These are phyloP conservation scores for Fusarium oxysporum DNA, from an alignment of 2,329 filamentous ascomycete species.

Conservation along the genomic window DNA sequence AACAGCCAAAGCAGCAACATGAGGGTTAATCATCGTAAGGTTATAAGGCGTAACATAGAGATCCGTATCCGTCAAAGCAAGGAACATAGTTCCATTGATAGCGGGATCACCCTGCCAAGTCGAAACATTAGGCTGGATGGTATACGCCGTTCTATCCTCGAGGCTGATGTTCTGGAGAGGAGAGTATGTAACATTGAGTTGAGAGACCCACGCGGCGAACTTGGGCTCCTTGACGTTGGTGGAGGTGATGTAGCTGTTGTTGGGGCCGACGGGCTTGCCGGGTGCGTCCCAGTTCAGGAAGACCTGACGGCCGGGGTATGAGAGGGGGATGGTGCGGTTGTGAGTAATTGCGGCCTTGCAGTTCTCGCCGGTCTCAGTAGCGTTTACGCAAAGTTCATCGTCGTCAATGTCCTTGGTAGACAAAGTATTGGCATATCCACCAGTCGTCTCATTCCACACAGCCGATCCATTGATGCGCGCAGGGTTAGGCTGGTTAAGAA, in stretches of 20 bases:
- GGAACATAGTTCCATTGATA: conserved; percentile 83
- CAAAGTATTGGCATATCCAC: conserved; percentile 67
- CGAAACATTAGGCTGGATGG: conserved; percentile 77
- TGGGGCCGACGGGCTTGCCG: conserved; percentile 77
- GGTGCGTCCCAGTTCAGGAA: conserved; percentile 79
- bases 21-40: conserved; percentile 77
- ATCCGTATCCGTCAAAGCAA: conserved; percentile 78
- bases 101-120: conserved; percentile 76
- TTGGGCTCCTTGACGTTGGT: conserved; percentile 68
- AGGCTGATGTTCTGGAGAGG: conserved; percentile 64
- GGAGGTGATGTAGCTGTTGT: conserved; percentile 82
- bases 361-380: conserved; percentile 62
- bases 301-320: conserved; percentile 78
- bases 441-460: conserved; percentile 72
- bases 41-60: conserved; percentile 81
- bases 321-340: conserved; percentile 78
- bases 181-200: conserved; percentile 80
- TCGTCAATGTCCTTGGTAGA: conserved; percentile 58
- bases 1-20: conserved; percentile 78
- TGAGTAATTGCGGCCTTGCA: conserved; percentile 74
- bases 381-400: conserved; percentile 67
- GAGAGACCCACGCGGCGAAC: conserved; percentile 81
- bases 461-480: conserved; percentile 73
- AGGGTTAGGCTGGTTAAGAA: conserved; percentile 83
- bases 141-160: conserved; percentile 67